A percentile compares a stretch with the other conserved stretches of the same genome.
phyloP scores from a whole-genome alignment of 208 protist species.

The Trichomonas gallinae region DNA sequence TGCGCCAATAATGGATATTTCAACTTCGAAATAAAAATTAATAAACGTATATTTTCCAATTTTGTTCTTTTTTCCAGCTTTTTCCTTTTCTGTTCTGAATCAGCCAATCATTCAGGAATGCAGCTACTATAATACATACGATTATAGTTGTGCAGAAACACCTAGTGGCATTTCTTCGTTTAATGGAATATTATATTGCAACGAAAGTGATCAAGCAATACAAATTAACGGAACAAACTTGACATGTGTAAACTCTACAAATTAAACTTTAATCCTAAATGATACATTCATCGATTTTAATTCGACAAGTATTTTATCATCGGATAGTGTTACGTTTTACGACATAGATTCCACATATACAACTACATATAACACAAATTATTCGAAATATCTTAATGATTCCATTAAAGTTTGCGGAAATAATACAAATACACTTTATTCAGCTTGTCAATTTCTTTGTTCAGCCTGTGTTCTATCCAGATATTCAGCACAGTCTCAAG shows the following conservation, averaged over 20 bases:
- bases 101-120: background rate
- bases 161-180: background rate
- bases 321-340: background rate
- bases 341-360: background rate
- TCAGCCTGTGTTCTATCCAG: background rate
- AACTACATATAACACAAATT: background rate
- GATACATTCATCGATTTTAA: background rate
- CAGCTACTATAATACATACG: background rate
- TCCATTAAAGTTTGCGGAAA: background rate
- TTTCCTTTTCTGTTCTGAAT: background rate
- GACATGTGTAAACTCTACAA: background rate
- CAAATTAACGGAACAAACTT: background rate
- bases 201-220: background rate
- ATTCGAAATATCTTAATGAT: background rate
- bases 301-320: background rate
- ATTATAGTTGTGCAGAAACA: background rate
- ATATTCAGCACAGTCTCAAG: background rate
- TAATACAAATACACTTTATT: background rate
- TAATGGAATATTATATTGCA: background rate
- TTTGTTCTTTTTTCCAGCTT: background rate
- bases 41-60: background rate
- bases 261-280: background rate
- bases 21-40: too few relatives aligned
- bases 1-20: too few relatives aligned
- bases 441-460: background rate